Evolutionary conservation across 257 asterid genomes (phyloP).

Genomic region (Ballota nigra): DNA sequence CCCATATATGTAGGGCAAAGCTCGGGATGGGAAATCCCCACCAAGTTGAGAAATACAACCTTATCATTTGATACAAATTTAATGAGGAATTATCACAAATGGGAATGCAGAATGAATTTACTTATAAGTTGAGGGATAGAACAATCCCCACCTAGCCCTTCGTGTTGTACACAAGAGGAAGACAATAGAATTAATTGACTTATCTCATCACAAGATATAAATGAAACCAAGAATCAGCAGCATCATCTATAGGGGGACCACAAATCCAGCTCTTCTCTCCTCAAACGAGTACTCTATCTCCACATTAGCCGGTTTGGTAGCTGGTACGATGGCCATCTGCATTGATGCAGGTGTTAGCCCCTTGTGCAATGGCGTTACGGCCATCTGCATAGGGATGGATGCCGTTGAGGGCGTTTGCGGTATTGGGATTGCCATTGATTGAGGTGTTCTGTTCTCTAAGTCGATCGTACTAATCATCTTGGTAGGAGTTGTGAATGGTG

Average conservation of each 20-base stretch:
- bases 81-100: not conserved
- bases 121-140: not conserved
- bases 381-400: slow-evolving; percentile 74
- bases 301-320: slow-evolving; percentile 38
- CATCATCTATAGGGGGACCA: slow-evolving; percentile 29
- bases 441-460: slow-evolving; percentile 75
- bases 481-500: slow-evolving; percentile 59
- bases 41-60: not conserved
- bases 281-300: slow-evolving; percentile 83
- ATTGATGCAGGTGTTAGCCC: slow-evolving; percentile 34
- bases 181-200: not conserved
- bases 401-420: slow-evolving; percentile 68
- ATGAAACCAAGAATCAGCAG: not conserved
- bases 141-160: not conserved
- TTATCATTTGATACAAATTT: not conserved
- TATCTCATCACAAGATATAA: not conserved
- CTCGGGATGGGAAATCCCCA: not conserved
- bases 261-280: slow-evolving; percentile 78
- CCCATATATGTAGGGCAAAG: too few relatives aligned
- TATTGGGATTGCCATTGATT: slow-evolving; percentile 38
- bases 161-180: not conserved
- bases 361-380: slow-evolving; percentile 62
- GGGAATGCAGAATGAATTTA: not conserved
- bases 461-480: slow-evolving; percentile 43
- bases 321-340: slow-evolving; percentile 56